These are phyloP conservation scores for Phytophthora meadii DNA, from an alignment of 352 stramenopile species.

Conservation along the genomic window DNA sequence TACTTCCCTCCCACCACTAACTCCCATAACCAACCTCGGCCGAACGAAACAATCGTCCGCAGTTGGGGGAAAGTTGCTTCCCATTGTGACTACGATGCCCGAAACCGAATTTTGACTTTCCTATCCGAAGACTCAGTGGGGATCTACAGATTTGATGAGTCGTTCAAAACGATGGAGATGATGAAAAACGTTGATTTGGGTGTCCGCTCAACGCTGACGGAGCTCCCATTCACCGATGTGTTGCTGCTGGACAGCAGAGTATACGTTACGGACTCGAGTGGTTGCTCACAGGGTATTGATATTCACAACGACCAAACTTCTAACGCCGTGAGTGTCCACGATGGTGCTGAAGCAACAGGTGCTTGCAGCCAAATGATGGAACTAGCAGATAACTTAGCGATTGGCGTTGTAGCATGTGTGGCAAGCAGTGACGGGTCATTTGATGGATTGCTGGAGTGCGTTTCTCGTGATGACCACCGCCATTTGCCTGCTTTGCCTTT, in stretches of 20 bases:
- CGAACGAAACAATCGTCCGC: slow-evolving; percentile 13
- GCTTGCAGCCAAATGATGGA: slow-evolving; percentile 20
- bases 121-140: slow-evolving; percentile 19
- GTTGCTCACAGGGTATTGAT: slow-evolving; percentile 42
- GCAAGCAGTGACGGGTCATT: slow-evolving; percentile 23
- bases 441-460: slow-evolving; percentile 25
- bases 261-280: slow-evolving; percentile 43
- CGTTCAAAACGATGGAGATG: slow-evolving; percentile 35
- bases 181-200: slow-evolving; percentile 38
- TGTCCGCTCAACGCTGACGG: slow-evolving; percentile 33
- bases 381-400: slow-evolving; percentile 45
- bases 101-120: slow-evolving; percentile 32
- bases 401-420: slow-evolving; percentile 24
- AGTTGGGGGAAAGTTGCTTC: slow-evolving; percentile 33
- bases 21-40: neutral
- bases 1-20: slow-evolving; percentile 12
- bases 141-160: slow-evolving; percentile 42
- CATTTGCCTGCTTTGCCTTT: slow-evolving; percentile 37
- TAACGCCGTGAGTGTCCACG: slow-evolving; percentile 18
- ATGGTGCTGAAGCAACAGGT: neutral
- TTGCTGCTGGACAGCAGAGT: slow-evolving; percentile 31
- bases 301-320: slow-evolving; percentile 55
- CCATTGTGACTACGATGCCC: slow-evolving; percentile 34
- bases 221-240: slow-evolving; percentile 36
- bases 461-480: slow-evolving; percentile 48